Evolutionary conservation across 2,329 filamentous ascomycete species (phyloP), one percentile per base, ranked within the genome.

Genomic region (Ceratocystis cubensis): DNA sequence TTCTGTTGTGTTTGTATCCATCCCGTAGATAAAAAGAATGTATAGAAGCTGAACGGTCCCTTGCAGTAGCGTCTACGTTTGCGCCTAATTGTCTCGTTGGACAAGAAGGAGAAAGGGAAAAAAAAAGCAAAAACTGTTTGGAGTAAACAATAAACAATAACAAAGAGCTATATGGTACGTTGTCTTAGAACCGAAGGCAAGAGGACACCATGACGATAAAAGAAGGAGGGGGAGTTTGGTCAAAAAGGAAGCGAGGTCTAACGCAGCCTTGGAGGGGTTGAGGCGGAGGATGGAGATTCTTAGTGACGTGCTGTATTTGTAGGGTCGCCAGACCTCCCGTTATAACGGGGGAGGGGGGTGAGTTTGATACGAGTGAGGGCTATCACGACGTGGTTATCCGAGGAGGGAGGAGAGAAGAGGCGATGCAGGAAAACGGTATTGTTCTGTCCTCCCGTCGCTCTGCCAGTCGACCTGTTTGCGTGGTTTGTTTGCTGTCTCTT

Each of bases 241-340:
- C 5, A 50, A 22, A 8, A 30, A 30, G 25, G 5, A 57, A 30
- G 22, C 50, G 3, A 56, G 50, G 25, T 28, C 25, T 28, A 28
- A 41, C 37, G 30, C 3, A 41, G 37, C 8, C 10, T 41, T 41
- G 37, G 37, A 41, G 37, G 53, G 22, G 22, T 50, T 20, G n/a
- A 50, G 8, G 22, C 6, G 25, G 15, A 57, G 17, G 53, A 57
- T 57, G 53, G 22, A 28, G 22, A 57, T 33, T 28, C 10, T 8
- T 57, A 30, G 53, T 57, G 53, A 57, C 53, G 53, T 57, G 53
- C 53, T 57, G 25, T 30, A 22, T 30, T 57, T 57, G 53, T 57
- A 57, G 22, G 25, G 53, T 17, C 17, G 53, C 25, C 53, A 57
- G 17, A 22, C 22, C 53, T 33, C 53, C 15, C 3, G 6, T 57